Evolutionary conservation across 805 yeast genomes (phyloP), one percentile per base, ranked within the genome.

Genomic region (Teunomyces panamensis): DNA sequence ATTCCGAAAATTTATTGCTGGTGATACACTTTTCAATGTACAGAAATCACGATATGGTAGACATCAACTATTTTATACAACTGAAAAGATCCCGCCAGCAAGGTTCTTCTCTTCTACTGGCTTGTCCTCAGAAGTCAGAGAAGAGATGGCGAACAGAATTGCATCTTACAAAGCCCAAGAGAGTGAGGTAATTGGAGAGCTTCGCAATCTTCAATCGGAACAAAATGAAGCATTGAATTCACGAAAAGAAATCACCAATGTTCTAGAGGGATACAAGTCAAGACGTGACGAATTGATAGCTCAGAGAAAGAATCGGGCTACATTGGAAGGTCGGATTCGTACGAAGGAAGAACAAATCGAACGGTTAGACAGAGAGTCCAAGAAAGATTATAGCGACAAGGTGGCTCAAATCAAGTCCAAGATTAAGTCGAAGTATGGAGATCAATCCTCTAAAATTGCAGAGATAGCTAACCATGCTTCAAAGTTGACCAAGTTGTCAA

Each of bases 11-110:
- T 81, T 85, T 57, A 74, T 86, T 44, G 80, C 84, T 20, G 89
- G 85, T 0, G 78, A 77, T 47, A 70, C 74, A 2, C 51, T 82
- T 10, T 80, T 79, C 49, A 70, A 71, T 9, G 67, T 87, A 11
- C 67, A 62, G 7, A 71, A 71, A 51, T 90, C 97, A 1, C 63
- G 61, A 13, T 89, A 85, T 65, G 96, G 95, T 24, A 63, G 70
- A 2, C 73, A 67, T 52, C 87, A 83, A 57, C 66, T 75, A 2
- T 71, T 77, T 44, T 59, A 73, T 75, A 47, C 65, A 36, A 62
- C 80, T 46, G 67, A 73, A 53, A 55, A 59, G 56, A 58, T 69
- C 14, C 54, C 58, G 4, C 49, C 56, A 3, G 60, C 73, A 1
- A 58, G 56, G 28, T 62, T 63, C 17, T 65, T 72, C 64, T 60